Percentiles rank a stretch among this genome's conserved stretches.
These are phyloP conservation scores for Pleurotus citrinopileatus DNA, from an alignment of 768 basidiomycete genomes.

Conservation along the genomic window DNA sequence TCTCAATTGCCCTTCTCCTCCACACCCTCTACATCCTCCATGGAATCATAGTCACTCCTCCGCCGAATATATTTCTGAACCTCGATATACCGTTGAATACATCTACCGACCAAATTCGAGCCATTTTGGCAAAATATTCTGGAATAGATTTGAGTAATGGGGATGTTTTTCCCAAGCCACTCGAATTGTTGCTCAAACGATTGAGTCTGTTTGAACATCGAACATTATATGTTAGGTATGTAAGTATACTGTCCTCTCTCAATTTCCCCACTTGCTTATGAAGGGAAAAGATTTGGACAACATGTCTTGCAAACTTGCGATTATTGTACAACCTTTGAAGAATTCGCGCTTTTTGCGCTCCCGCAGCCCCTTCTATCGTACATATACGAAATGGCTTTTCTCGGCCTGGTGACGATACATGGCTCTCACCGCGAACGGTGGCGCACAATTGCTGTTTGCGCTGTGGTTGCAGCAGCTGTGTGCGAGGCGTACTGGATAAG, in stretches of 20 bases:
- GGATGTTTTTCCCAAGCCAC: conserved; percentile 36
- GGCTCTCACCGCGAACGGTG: conserved; percentile 38
- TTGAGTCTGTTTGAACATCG: conserved; percentile 58
- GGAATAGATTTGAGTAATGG: conserved; percentile 26
- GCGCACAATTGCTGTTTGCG: conserved; percentile 44
- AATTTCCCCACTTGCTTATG: background rate
- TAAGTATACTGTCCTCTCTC: background rate
- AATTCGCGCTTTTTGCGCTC: conserved; percentile 58
- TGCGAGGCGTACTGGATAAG: conserved; percentile 53
- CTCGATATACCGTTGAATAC: conserved; percentile 55
- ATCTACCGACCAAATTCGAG: conserved; percentile 49
- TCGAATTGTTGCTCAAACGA: conserved; percentile 52
- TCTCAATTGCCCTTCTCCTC: conserved; percentile 39
- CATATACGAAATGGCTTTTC: conserved; percentile 49
- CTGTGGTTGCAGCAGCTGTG: conserved; percentile 45
- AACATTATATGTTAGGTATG: conserved; percentile 56
- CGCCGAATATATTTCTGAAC: conserved; percentile 59
- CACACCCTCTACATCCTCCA: conserved; percentile 53
- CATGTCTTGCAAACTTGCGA: conserved; percentile 57
- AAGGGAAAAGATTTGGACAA: conserved; percentile 60
- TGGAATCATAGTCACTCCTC: conserved; percentile 41
- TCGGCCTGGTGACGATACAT: conserved; percentile 45
- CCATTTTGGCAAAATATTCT: conserved; percentile 37
- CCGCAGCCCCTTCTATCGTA: conserved; percentile 57
- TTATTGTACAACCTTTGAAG: conserved; percentile 60